These are phyloP conservation scores for Chalaropsis thielavioides DNA, from an alignment of 2,329 filamentous ascomycete genomes.

Conservation along the genomic window DNA sequence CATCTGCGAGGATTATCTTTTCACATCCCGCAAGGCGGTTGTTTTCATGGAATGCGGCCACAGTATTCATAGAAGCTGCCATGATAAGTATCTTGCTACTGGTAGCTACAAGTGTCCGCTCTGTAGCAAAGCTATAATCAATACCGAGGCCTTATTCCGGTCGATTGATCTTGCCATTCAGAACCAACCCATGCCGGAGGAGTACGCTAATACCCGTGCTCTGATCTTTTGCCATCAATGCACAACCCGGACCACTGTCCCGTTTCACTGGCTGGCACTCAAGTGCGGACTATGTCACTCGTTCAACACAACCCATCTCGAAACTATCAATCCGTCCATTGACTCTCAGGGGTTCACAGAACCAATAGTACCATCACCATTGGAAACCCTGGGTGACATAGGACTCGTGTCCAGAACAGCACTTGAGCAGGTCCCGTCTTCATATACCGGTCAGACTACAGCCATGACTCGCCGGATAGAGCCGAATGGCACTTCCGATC, in stretches of 20 bases:
- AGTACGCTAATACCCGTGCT: constrained; percentile 66
- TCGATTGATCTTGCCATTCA: constrained; percentile 79
- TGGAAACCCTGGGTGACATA: not conserved
- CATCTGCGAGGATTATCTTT: constrained; percentile 93
- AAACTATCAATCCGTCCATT: constrained; percentile 12
- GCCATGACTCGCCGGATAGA: not conserved
- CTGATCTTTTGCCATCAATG: constrained; percentile 92
- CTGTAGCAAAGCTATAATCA: constrained; percentile 89
- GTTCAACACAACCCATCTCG: constrained; percentile 45
- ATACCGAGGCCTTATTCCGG: constrained; percentile 92
- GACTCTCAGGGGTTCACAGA: not conserved
- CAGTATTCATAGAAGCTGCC: constrained; percentile 84
- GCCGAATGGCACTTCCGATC: not conserved
- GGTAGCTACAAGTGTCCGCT: constrained; percentile 92
- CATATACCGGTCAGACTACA: not conserved
- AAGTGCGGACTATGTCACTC: constrained; percentile 66
- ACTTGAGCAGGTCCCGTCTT: not conserved
- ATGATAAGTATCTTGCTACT: constrained; percentile 64
- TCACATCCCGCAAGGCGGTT: constrained; percentile 74
- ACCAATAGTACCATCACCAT: not conserved
- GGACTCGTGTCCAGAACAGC: not conserved
- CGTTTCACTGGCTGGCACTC: constrained; percentile 87
- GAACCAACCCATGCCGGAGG: constrained; percentile 78
- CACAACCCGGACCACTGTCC: constrained; percentile 68
- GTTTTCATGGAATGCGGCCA: constrained; percentile 94